Conservation (phyloP, 441 rosid genomes). For the Adansonia grandidieri region DNA sequence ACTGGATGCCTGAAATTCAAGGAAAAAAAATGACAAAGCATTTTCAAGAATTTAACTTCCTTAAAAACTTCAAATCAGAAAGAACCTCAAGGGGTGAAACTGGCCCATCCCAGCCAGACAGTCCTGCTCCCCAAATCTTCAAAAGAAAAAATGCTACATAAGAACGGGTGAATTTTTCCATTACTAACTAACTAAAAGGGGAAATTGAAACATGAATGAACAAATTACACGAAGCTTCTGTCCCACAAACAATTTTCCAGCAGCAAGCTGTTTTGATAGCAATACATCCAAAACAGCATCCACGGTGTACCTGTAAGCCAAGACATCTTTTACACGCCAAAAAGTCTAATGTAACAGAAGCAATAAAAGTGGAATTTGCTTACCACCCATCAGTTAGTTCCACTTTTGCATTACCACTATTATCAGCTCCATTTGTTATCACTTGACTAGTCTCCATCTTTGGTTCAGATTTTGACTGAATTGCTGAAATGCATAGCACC, state of each 20-base stretch:
- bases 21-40: constrained; percentile 30
- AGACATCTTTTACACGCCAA: constrained; percentile 25
- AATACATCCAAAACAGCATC: constrained; percentile 72
- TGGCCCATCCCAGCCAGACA: constrained; percentile 83
- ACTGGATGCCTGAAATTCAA: constrained; percentile 65
- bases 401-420: constrained; percentile 52
- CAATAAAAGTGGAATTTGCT: constrained; percentile 22
- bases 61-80: constrained; percentile 35
- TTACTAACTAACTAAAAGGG: constrained; percentile 21
- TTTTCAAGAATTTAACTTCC: constrained; percentile 33
- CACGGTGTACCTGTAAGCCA: constrained; percentile 71
- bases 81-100: constrained; percentile 88
- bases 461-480: constrained; percentile 39
- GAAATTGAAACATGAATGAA: constrained; percentile 29
- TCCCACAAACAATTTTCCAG: constrained; percentile 81
- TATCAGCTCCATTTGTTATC: constrained; percentile 43
- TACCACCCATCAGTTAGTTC: constrained; percentile 90
- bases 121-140: constrained; percentile 88
- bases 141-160: constrained; percentile 38
- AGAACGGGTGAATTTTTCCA: constrained; percentile 34
- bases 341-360: constrained; percentile 21
- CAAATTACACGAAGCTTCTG: constrained; percentile 86
- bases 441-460: constrained; percentile 38
- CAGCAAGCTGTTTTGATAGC: constrained; percentile 64
- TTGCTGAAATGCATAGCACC: constrained; percentile 80